Conservation (phyloP, 2,329 filamentous ascomycete species). For the Fusarium solani-melongenae region DNA sequence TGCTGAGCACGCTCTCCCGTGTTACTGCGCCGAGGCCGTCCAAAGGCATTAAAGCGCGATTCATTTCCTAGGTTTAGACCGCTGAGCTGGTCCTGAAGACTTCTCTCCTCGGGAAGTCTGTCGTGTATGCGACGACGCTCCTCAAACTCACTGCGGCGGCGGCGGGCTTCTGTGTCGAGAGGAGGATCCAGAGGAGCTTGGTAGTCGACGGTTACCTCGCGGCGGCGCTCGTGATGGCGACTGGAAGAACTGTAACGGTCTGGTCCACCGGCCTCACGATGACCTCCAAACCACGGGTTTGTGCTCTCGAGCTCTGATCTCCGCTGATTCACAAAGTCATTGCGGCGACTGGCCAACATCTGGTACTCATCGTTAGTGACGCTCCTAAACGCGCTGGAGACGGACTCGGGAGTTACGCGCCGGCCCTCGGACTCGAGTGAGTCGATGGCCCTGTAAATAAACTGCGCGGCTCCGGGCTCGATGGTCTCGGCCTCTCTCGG, state of each 20-base stretch:
- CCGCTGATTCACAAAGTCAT: background rate
- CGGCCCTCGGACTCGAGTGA: background rate
- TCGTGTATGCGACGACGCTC: background rate
- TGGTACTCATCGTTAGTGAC: slow-evolving; percentile 23
- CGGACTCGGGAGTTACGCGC: accelerated
- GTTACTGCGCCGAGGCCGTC: background rate
- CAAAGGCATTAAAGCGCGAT: background rate
- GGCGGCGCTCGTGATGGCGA: background rate
- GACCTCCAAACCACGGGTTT: background rate
- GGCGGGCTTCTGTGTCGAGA: background rate
- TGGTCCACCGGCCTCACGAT: background rate
- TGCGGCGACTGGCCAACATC: background rate
- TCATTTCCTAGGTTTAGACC: background rate
- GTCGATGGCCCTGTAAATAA: slow-evolving; percentile 27
- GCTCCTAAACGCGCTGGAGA: background rate
- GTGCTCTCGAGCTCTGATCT: background rate
- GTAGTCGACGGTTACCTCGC: background rate
- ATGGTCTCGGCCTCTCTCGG: background rate
- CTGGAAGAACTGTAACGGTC: background rate
- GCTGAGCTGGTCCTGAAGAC: background rate
- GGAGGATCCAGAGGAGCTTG: background rate
- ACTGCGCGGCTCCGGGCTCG: slow-evolving; percentile 22
- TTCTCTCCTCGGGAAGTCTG: background rate
- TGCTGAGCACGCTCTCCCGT: background rate
- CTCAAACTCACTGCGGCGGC: background rate